Percentiles rank a stretch among this genome's conserved stretches.
phyloP scores from a whole-genome alignment of 768 basidiomycete species.

The Lactarius deliciosus region DNA sequence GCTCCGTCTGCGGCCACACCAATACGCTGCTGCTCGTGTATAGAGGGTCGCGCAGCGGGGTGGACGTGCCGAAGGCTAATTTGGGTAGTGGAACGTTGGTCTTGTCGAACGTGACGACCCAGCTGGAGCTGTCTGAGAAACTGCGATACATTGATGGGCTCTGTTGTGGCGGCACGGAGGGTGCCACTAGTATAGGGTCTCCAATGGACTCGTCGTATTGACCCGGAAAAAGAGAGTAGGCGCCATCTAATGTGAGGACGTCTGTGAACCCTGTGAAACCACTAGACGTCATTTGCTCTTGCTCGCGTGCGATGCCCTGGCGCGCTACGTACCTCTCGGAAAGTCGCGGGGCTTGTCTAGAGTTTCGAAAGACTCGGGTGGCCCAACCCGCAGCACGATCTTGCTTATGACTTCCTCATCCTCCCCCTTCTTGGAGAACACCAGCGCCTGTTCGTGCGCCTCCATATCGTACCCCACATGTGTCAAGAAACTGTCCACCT shows the following conservation, averaged over 20 bases:
- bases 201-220: constrained; percentile 6
- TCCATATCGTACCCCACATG: constrained; percentile 9
- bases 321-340: constrained; percentile 5
- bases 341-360: constrained; percentile 10
- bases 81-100: neutral
- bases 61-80: constrained; percentile 12
- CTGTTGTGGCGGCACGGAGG: neutral
- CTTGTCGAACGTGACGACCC: constrained; percentile 22
- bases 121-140: constrained; percentile 22
- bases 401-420: neutral
- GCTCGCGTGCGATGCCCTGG: neutral
- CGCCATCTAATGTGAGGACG: constrained; percentile 22
- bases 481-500: constrained; percentile 13
- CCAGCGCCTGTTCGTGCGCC: neutral
- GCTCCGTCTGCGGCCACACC: constrained; percentile 1
- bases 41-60: constrained; percentile 12
- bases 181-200: neutral
- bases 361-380: constrained; percentile 10
- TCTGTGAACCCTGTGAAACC: constrained; percentile 13
- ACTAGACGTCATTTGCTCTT: neutral
- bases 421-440: constrained; percentile 12
- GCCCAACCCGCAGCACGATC: constrained; percentile 5
- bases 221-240: constrained; percentile 21
- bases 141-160: constrained; percentile 1
- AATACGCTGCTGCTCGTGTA: constrained; percentile 19